Evolutionary conservation across 2,329 filamentous ascomycete genomes (phyloP).

Genomic region (Ramularia collo-cygni): DNA sequence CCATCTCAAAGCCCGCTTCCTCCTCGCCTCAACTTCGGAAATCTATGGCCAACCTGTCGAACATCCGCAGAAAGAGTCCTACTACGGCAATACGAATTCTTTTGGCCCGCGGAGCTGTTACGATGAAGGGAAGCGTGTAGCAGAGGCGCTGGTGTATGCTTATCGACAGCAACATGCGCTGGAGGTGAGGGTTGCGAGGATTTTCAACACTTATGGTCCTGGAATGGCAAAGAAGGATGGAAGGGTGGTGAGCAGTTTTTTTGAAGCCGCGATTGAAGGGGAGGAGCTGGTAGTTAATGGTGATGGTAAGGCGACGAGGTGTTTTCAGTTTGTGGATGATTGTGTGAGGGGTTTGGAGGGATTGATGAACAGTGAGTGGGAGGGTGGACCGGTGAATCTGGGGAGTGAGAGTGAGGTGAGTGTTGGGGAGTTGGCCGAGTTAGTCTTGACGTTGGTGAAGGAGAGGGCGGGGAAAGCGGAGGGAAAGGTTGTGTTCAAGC

Average conservation of each 20-base stretch:
- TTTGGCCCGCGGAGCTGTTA: conserved; percentile 10
- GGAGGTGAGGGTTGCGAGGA: conserved; percentile 2
- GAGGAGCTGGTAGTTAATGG: conserved; percentile 2
- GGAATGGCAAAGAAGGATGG: conserved; percentile 5
- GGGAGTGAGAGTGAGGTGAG: conserved; percentile 4
- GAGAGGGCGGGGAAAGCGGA: neutral
- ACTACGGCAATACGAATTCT: conserved; percentile 9
- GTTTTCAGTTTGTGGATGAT: conserved; percentile 7
- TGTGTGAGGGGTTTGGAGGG: conserved; percentile 2
- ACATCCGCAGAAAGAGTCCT: conserved; percentile 5
- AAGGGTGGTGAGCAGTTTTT: conserved; percentile 5
- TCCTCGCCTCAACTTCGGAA: conserved; percentile 4
- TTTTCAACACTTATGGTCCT: conserved; percentile 7
- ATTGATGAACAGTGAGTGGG: conserved; percentile 4
- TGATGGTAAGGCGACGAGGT: conserved; percentile 1
- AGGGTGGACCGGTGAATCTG: conserved; percentile 3
- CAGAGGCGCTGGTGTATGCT: conserved; percentile 9
- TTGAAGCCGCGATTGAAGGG: conserved; percentile 1
- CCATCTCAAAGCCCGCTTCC: conserved; percentile 1
- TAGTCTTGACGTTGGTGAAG: neutral
- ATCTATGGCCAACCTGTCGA: neutral
- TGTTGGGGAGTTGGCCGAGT: conserved; percentile 1
- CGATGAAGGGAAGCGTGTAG: conserved; percentile 10
- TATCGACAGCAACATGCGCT: conserved; percentile 1
- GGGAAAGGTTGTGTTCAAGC: neutral